Base-by-base conservation (phyloP, 2,329 filamentous ascomycete genomes). In the Conoideocrella luteorostrata region DNA sequence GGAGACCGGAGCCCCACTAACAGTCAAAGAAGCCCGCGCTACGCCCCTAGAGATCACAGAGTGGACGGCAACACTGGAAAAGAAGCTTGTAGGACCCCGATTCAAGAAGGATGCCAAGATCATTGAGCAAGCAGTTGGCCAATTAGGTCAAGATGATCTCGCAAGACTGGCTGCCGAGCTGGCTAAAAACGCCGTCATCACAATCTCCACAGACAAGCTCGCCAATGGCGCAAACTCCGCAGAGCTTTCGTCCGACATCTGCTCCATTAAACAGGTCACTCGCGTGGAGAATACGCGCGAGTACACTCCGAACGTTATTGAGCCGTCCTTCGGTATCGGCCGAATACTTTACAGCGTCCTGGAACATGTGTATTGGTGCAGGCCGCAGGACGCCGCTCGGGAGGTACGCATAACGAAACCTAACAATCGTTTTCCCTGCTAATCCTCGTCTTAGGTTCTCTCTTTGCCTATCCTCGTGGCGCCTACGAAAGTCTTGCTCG, bases 401-500 rank as follows among this genome's bases (percentile, higher is more conserved):
- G 57, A 84, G 95, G 68, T 88, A 95, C 65, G 79, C 77, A 57
- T 94, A 87, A 75, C 1, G 94, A 88, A 88, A 84, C 62, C 84
- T 86, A 78, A 71, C 81, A 78, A 42, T 17, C 44, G 17, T 17
- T 13, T 38, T 24, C 17, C 7, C 4, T 22, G 20, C n/a, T n/a
- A 43, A 12, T 20, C 15, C 11, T 10, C 11, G 21, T 29, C 9
- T n/a, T 45, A 68, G 64, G 65, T 69, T 4, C 60, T 69, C 28
- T 69, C 66, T 3, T 65, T 69, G 56, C 62, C 63, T 28, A 66
- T 70, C 3, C 72, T 78, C 1, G 75, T 94, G 38, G 86, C 88
- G n/a, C 91, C 93, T 3, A 95, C 88, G 50, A 96, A 96, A 73
- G 89, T 96, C 38, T 78, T 96, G 43, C 80, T 97, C 47, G 88